phyloP scores from a whole-genome alignment of 345 rosid species.

The Gossypium rotundifolium region DNA sequence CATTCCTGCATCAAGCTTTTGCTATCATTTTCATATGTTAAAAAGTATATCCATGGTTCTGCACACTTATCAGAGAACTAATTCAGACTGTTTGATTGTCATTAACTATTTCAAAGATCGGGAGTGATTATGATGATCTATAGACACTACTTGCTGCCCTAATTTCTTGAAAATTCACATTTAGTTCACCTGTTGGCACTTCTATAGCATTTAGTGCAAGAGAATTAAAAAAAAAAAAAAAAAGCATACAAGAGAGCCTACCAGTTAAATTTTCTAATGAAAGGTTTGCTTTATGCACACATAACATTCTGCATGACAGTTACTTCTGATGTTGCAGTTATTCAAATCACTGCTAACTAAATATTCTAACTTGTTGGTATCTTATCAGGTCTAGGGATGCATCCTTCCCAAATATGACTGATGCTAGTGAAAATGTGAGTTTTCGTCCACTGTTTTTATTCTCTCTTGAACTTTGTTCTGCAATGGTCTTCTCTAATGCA shows the following conservation, averaged over 20 bases:
- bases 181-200: not conserved
- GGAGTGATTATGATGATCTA: not conserved
- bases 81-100: not conserved
- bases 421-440: slow-evolving; percentile 78
- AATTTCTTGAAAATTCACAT: not conserved
- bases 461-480: not conserved
- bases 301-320: not conserved
- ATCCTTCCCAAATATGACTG: slow-evolving; percentile 70
- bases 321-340: not conserved
- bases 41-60: not conserved
- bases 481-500: not conserved
- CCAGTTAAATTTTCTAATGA: not conserved
- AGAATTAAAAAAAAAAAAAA: not conserved
- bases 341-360: not conserved
- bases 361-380: not conserved
- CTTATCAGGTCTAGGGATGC: slow-evolving; percentile 64
- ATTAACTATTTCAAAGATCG: not conserved
- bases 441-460: not conserved
- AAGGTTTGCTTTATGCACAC: not conserved
- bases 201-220: not conserved
- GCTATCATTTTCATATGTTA: not conserved
- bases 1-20: not conserved
- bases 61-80: not conserved
- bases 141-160: not conserved
- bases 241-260: not conserved